These are phyloP conservation scores for Phaseolus lunatus DNA, from an alignment of 306 rosid genomes.

Conservation along the genomic window DNA sequence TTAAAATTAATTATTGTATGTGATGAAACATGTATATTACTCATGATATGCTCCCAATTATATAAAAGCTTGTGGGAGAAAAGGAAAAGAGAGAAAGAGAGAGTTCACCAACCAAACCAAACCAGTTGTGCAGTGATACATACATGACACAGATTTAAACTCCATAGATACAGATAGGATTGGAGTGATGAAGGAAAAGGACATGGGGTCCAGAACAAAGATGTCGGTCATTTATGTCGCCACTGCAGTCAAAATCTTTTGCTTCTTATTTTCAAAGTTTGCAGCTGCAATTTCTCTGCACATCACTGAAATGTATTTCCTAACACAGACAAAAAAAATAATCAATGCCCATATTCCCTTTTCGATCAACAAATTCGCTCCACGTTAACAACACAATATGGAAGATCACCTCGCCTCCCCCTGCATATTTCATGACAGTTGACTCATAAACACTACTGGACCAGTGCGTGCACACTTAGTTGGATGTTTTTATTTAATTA, in stretches of 20 bases:
- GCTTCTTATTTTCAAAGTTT: slow-evolving; percentile 49
- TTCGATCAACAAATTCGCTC: neutral
- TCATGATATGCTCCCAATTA: neutral
- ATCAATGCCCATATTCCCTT: neutral
- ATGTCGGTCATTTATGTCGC: slow-evolving; percentile 69
- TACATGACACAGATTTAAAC: neutral
- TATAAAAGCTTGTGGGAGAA: neutral
- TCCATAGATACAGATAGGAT: neutral
- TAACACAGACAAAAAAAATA: neutral
- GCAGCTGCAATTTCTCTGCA: slow-evolving; percentile 18
- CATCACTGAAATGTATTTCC: neutral
- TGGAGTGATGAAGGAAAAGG: slow-evolving; percentile 10
- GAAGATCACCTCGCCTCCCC: neutral
- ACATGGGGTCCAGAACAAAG: slow-evolving; percentile 22
- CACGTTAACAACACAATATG: neutral
- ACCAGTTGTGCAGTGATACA: neutral
- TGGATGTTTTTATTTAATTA: neutral
- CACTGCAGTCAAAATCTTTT: slow-evolving; percentile 49
- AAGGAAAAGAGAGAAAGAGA: slow-evolving; percentile 37
- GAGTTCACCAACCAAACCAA: slow-evolving; percentile 45
- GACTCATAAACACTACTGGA: neutral
- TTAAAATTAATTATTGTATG: no score
- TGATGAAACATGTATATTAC: no score
- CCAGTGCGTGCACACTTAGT: neutral
- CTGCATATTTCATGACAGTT: neutral